Conservation (phyloP, 2,329 filamentous ascomycete species). For the Penicillium frequentans region DNA sequence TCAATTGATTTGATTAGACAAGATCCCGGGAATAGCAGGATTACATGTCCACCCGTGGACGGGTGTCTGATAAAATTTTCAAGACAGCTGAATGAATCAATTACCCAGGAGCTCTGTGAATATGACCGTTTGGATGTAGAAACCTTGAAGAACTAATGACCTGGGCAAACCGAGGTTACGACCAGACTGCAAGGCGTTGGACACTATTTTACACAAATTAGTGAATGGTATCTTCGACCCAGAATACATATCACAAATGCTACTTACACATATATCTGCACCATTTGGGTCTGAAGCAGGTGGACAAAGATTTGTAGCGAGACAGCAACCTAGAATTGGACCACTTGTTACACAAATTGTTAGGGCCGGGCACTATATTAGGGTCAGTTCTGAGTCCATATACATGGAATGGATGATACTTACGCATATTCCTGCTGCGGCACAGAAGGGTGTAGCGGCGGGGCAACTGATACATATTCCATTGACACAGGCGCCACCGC, state of each 20-base stretch:
- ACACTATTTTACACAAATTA: constrained; percentile 7
- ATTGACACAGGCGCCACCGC: constrained; percentile 15
- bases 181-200: constrained; percentile 8
- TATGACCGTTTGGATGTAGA: not conserved
- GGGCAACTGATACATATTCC: constrained; percentile 11
- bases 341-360: constrained; percentile 14
- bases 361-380: constrained; percentile 9
- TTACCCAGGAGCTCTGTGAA: not conserved
- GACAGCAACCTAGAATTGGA: constrained; percentile 16
- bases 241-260: not conserved
- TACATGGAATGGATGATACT: not conserved
- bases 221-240: not conserved
- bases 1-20: no score
- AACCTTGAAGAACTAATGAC: not conserved
- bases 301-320: constrained; percentile 10
- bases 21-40: not conserved
- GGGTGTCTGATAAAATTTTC: not conserved
- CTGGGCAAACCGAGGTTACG: not conserved
- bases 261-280: constrained; percentile 18
- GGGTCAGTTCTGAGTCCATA: not conserved
- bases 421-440: constrained; percentile 15
- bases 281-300: constrained; percentile 10
- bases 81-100: not conserved
- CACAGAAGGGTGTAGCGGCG: constrained; percentile 9
- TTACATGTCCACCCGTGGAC: not conserved